Percentiles rank a stretch among this genome's conserved stretches.
Conservation (phyloP, 257 asterid genomes). For the Mentha longifolia region DNA sequence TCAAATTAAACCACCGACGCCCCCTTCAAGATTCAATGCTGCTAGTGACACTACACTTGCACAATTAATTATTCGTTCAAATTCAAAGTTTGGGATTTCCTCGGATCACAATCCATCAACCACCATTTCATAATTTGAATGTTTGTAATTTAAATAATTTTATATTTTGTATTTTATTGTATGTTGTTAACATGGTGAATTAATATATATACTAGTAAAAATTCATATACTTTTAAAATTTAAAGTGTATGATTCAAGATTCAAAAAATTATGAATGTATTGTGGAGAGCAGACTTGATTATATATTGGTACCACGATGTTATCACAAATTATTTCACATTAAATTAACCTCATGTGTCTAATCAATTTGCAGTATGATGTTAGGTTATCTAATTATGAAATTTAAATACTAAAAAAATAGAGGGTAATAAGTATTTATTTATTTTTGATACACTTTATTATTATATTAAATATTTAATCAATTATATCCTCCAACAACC, state of each 20-base stretch:
- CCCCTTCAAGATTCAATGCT: conserved; percentile 9
- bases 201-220: not conserved
- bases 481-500: no score
- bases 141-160: not conserved
- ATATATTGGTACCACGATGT: not conserved
- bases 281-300: not conserved
- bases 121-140: not conserved
- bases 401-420: not conserved
- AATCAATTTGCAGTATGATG: not conserved
- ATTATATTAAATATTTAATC: no score
- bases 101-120: conserved; percentile 1
- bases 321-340: not conserved
- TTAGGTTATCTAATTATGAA: not conserved
- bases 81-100: not conserved
- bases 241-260: no score
- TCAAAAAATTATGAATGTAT: not conserved
- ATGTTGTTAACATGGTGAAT: not conserved
- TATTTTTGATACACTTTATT: no score
- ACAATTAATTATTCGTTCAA: not conserved
- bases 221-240: no score
- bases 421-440: no score
- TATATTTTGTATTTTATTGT: not conserved
- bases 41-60: conserved; percentile 1
- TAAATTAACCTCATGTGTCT: not conserved
- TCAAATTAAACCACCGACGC: conserved; percentile 34